phyloP scores from a whole-genome alignment of 495 filamentous ascomycete species.

The Penicillium crystallinum region DNA sequence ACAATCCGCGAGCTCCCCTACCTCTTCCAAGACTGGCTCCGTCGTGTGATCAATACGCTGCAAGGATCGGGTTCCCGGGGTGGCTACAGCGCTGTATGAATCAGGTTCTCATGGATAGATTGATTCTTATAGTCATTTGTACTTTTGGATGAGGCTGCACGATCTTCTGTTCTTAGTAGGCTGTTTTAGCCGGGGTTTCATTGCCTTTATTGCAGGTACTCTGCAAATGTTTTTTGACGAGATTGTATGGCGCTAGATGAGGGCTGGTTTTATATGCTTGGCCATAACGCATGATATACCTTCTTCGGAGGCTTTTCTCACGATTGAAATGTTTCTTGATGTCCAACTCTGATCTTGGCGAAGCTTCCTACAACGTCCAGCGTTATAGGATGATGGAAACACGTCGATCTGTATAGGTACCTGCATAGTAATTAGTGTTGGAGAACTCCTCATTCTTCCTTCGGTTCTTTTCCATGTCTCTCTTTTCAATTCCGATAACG shows the following conservation, averaged over 20 bases:
- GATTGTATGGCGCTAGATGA: conserved; percentile 5
- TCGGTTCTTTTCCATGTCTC: too few species aligned
- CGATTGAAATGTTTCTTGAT: background rate
- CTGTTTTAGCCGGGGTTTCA: background rate
- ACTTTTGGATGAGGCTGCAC: background rate
- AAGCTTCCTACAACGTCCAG: too few species aligned
- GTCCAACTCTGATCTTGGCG: background rate
- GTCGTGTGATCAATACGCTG: conserved; percentile 72
- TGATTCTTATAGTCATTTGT: conserved; percentile 1
- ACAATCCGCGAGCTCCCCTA: conserved; percentile 90
- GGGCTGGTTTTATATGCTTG: background rate
- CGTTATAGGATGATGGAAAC: too few species aligned
- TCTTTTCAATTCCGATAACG: too few species aligned
- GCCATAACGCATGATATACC: conserved; percentile 1
- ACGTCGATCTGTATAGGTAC: too few species aligned
- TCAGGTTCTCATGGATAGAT: background rate
- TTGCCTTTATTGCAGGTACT: background rate
- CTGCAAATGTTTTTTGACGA: background rate
- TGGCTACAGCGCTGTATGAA: conserved; percentile 88
- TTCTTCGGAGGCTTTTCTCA: background rate
- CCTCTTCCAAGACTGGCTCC: conserved; percentile 79
- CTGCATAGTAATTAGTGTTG: too few species aligned
- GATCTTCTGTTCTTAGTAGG: background rate
- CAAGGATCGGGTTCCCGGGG: conserved; percentile 76
- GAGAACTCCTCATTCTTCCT: too few species aligned